phyloP scores from a whole-genome alignment of 495 filamentous ascomycete genomes.

The Amniculicola lignicola region DNA sequence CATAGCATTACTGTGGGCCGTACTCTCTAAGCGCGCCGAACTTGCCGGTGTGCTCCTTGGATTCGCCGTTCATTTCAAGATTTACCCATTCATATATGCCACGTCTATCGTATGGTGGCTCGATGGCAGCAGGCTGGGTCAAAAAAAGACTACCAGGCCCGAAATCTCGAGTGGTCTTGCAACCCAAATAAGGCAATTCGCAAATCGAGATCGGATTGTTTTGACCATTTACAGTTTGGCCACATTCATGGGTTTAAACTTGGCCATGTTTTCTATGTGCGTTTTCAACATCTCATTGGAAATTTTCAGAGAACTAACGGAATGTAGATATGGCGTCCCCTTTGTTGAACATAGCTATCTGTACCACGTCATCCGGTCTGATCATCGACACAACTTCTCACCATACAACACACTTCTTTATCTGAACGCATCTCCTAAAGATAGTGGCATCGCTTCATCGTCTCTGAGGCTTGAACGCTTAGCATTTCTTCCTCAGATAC shows the following conservation, averaged over 20 bases:
- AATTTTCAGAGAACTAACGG: neutral
- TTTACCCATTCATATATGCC: constrained; percentile 96
- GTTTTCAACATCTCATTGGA: constrained; percentile 14
- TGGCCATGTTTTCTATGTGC: constrained; percentile 71
- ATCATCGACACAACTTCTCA: constrained; percentile 97
- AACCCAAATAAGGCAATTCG: constrained; percentile 45
- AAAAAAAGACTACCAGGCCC: neutral
- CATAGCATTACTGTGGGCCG: constrained; percentile 75
- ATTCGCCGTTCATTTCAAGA: constrained; percentile 91
- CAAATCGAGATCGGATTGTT: constrained; percentile 59
- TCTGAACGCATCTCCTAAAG: constrained; percentile 62
- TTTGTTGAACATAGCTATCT: constrained; percentile 88
- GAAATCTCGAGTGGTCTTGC: neutral
- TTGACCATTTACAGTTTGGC: constrained; percentile 62
- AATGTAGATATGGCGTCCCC: constrained; percentile 58
- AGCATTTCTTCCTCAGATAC: constrained; percentile 83
- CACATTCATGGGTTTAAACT: constrained; percentile 70
- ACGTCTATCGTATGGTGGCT: constrained; percentile 84
- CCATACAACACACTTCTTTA: constrained; percentile 93
- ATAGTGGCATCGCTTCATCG: constrained; percentile 8
- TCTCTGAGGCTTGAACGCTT: constrained; percentile 64
- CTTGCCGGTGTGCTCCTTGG: constrained; percentile 78
- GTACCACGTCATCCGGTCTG: constrained; percentile 87
- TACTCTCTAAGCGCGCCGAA: constrained; percentile 53
- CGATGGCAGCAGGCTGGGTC: constrained; percentile 50